Base-by-base conservation (phyloP, 306 rosid genomes). In the Benincasa hispida region DNA sequence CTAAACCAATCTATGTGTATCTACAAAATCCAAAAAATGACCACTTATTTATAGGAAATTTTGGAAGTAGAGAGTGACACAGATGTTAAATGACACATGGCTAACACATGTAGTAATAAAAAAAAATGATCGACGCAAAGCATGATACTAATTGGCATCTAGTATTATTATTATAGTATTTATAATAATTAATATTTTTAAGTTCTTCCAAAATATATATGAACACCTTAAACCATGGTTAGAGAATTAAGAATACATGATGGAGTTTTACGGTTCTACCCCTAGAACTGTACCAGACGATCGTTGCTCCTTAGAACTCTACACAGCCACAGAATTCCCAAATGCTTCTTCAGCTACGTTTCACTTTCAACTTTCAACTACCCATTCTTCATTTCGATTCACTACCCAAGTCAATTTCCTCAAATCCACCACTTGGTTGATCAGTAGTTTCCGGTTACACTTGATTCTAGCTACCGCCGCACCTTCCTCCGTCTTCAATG, bases 401-500 rank as follows among this genome's bases (percentile, higher is more conserved):
- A 68, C n/a, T 45, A 25, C 34, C 32, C 8, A 10, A 18, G 2
- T 10, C 27, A 11, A 41, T 19, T 68, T 22, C 15, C 25, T 30
- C 51, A 65, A 34, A 32, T 0, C 13, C 69, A 19, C 13, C 69
- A 19, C 22, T 6, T 17, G 25, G 54, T 48, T 51, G 6, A 30
- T 60, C 34, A 27, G 4, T 24, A 27, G 1, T 17, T 32, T 18
- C 42, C 6, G 28, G 19, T 66, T 37, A 8, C 6, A 50, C 5
- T 18, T 35, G 72, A 34, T 19, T 65, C 27, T 37, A 65, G 50
- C 72, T 35, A 63, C 47, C 25, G 42, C 13, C 69, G 2, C 45
- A 62, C 13, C 54, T 67, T 30, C 5, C 30, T 74, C 63, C 72
- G 79, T 77, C 76, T 72, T n/a, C 81, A 34, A 82, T 85, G 88